Conservation (phyloP, 345 rosid genomes). For the Anastatica hierochuntica region DNA sequence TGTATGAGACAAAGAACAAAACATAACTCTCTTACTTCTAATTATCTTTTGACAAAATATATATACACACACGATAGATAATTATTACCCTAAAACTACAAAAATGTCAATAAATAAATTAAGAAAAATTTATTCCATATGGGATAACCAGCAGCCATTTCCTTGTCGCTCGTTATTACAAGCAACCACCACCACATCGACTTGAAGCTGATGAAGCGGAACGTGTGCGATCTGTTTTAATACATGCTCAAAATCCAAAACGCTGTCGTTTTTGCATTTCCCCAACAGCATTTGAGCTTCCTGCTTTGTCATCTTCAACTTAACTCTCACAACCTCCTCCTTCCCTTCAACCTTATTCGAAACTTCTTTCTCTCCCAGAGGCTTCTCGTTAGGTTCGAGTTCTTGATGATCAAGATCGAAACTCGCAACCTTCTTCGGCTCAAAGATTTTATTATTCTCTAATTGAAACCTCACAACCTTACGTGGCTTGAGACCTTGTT, state of each 20-base stretch:
- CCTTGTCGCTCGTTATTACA: conserved; percentile 6
- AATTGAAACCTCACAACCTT: conserved; percentile 27
- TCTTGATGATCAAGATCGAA: conserved; percentile 5
- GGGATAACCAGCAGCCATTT: neutral
- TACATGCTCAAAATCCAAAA: conserved; percentile 40
- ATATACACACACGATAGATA: neutral
- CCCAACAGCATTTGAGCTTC: conserved; percentile 44
- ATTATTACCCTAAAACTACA: conserved; percentile 6
- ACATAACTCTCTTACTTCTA: too few relatives aligned
- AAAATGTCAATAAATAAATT: neutral
- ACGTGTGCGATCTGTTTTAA: conserved; percentile 35
- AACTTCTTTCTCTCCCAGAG: conserved; percentile 8
- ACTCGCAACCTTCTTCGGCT: conserved; percentile 4
- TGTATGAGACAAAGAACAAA: too few relatives aligned
- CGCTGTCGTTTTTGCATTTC: conserved; percentile 41
- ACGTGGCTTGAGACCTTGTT: conserved; percentile 14
- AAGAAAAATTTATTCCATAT: neutral
- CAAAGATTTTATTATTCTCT: conserved; percentile 21
- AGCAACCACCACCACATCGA: conserved; percentile 21
- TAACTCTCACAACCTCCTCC: conserved; percentile 33
- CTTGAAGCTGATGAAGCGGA: conserved; percentile 34
- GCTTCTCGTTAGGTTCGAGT: conserved; percentile 8
- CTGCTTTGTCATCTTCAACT: conserved; percentile 52
- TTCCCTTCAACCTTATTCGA: neutral
- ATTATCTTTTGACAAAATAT: too few relatives aligned